Conservation (phyloP, 2,329 filamentous ascomycete species). For the Beauveria bassiana region DNA sequence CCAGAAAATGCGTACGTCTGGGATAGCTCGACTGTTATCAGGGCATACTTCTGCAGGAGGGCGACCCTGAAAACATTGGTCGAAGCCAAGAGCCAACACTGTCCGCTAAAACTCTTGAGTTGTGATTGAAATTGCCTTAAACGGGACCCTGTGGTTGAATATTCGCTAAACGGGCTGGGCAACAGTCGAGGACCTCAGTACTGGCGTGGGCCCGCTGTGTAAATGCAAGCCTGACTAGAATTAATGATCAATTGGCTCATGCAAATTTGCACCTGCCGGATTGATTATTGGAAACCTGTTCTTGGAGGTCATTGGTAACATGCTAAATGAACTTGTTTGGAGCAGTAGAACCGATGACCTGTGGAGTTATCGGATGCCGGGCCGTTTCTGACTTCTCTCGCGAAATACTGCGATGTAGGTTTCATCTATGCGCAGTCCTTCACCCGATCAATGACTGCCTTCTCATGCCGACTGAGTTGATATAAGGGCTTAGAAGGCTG, state of each 20-base stretch:
- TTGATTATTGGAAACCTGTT: constrained; percentile 41
- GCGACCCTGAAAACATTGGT: constrained; percentile 91
- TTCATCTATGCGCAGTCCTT: background rate
- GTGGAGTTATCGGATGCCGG: constrained; percentile 22
- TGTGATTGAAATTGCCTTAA: constrained; percentile 76
- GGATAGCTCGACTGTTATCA: constrained; percentile 75
- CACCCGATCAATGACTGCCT: background rate
- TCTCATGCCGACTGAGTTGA: background rate
- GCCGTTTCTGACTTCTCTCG: constrained; percentile 4
- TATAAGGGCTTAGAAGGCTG: background rate
- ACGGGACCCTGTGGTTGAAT: constrained; percentile 76
- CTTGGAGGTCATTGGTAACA: constrained; percentile 51
- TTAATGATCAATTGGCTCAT: background rate
- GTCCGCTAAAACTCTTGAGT: constrained; percentile 73
- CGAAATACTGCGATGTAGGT: background rate
- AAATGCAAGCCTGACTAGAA: constrained; percentile 56
- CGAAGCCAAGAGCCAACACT: constrained; percentile 87
- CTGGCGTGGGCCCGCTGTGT: constrained; percentile 58
- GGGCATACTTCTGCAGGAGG: constrained; percentile 73
- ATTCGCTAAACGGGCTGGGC: constrained; percentile 65
- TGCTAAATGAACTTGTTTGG: background rate
- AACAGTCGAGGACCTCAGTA: constrained; percentile 57
- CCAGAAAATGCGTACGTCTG: constrained; percentile 86
- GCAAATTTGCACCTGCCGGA: background rate
- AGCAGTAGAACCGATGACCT: constrained; percentile 30